Conservation (phyloP, 495 filamentous ascomycete genomes). For the Parachaetomium inaequale region DNA sequence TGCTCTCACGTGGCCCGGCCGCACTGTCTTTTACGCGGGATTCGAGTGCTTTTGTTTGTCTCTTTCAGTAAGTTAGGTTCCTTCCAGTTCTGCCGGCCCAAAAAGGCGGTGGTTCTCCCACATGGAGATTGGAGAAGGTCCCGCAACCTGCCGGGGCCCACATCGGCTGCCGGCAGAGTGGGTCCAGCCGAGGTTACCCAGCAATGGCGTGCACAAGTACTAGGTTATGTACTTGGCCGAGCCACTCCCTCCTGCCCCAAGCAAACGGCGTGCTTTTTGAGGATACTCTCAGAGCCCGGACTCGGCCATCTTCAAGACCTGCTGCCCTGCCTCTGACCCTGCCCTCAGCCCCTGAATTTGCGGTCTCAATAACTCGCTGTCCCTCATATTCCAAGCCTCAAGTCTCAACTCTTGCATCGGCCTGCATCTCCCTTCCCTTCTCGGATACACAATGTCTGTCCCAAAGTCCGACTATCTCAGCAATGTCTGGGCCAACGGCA, state of each 20-base stretch:
- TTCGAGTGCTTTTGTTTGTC: neutral
- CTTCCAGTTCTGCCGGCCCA: neutral
- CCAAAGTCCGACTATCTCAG: conserved; percentile 72
- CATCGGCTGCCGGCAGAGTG: conserved; percentile 5
- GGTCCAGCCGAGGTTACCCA: conserved; percentile 19
- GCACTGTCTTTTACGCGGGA: no score
- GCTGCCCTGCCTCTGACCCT: no score
- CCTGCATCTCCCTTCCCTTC: neutral
- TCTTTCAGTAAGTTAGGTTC: no score
- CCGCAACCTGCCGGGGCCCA: neutral
- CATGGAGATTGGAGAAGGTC: neutral
- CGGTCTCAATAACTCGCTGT: no score
- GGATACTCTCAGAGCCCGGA: no score
- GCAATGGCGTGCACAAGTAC: no score
- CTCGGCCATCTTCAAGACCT: no score
- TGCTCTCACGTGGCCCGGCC: neutral
- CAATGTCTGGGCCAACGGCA: conserved; percentile 75
- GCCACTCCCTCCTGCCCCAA: neutral
- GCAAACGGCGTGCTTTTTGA: no score
- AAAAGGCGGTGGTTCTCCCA: conserved; percentile 4
- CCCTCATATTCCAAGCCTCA: no score
- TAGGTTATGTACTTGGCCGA: conserved; percentile 1
- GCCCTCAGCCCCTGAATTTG: no score
- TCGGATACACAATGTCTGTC: conserved; percentile 56
- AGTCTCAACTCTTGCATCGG: no score